Conservation (phyloP, 1,284 basidiomycete genomes). For the Pseudozyma sp. region DNA sequence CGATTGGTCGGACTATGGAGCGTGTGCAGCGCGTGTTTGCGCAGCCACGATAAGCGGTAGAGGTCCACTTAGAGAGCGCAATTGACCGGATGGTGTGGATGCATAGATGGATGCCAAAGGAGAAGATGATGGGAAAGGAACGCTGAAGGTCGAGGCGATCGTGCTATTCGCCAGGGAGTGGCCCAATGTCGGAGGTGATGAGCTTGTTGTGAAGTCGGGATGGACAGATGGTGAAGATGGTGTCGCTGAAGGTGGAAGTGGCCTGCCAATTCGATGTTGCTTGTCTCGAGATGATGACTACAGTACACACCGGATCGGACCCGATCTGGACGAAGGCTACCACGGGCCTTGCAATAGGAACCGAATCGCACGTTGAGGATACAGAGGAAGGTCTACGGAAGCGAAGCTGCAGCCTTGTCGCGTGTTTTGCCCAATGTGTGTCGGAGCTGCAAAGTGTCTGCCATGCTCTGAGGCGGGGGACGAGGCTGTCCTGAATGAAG, state of each 20-base stretch:
- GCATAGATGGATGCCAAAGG: neutral
- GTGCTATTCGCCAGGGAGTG: too few relatives aligned
- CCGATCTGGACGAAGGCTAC: conserved; percentile 20
- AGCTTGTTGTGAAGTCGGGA: neutral
- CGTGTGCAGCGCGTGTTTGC: too few relatives aligned
- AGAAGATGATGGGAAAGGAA: too few relatives aligned
- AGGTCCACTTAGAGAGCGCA: neutral
- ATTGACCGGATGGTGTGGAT: neutral
- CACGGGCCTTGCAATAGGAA: too few relatives aligned
- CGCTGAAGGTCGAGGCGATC: too few relatives aligned
- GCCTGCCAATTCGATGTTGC: neutral
- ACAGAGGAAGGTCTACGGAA: neutral
- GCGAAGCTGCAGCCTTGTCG: neutral
- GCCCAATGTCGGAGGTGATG: neutral
- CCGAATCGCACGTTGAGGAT: neutral
- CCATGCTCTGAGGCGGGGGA: conserved; percentile 3
- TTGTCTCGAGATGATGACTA: neutral
- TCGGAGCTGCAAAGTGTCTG: conserved; percentile 21
- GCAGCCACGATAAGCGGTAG: too few relatives aligned
- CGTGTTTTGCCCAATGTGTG: conserved; percentile 26
- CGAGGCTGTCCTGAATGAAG: neutral
- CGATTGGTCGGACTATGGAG: too few relatives aligned
- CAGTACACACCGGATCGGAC: conserved; percentile 15
- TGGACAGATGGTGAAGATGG: conserved; percentile 4
- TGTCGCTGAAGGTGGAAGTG: neutral